Conservation (phyloP, 2,329 filamentous ascomycete genomes). For the Akanthomyces muscarius region DNA sequence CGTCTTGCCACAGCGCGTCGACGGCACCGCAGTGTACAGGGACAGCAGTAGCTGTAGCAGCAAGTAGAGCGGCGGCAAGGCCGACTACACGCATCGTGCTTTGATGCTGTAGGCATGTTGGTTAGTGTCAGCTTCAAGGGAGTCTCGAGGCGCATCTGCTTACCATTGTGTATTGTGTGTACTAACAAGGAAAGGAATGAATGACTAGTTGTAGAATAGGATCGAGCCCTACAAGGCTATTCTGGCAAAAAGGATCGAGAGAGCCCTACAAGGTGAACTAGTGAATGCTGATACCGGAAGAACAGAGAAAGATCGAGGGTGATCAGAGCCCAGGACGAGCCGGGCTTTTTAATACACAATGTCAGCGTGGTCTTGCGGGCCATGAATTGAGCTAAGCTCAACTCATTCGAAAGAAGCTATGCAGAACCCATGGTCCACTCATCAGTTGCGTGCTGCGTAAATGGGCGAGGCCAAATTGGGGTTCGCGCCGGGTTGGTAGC, state of each 20-base stretch:
- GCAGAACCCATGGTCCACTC: not conserved
- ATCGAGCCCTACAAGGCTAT: not conserved
- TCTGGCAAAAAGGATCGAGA: not conserved
- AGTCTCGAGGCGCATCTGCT: not conserved
- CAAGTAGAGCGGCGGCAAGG: slow-evolving; percentile 2
- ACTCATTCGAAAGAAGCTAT: not conserved
- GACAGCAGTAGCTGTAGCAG: not conserved
- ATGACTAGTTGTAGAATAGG: not conserved
- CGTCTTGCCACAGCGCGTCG: not conserved
- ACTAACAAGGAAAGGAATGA: not conserved
- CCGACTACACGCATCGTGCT: slow-evolving; percentile 6
- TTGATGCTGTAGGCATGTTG: not conserved
- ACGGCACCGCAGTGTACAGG: not conserved
- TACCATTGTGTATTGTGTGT: not conserved
- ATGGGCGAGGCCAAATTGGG: slow-evolving; percentile 5
- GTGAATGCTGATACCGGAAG: not conserved
- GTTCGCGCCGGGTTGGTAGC: not conserved
- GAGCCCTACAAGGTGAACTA: not conserved
- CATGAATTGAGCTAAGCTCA: not conserved
- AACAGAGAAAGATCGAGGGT: not conserved
- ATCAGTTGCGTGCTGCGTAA: not conserved
- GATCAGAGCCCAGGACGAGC: not conserved
- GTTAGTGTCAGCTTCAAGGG: not conserved
- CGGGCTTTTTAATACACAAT: slow-evolving; percentile 1
- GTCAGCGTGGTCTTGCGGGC: not conserved